These are phyloP conservation scores for Mycena citricolor DNA, from an alignment of 1,284 basidiomycete genomes.

Conservation along the genomic window DNA sequence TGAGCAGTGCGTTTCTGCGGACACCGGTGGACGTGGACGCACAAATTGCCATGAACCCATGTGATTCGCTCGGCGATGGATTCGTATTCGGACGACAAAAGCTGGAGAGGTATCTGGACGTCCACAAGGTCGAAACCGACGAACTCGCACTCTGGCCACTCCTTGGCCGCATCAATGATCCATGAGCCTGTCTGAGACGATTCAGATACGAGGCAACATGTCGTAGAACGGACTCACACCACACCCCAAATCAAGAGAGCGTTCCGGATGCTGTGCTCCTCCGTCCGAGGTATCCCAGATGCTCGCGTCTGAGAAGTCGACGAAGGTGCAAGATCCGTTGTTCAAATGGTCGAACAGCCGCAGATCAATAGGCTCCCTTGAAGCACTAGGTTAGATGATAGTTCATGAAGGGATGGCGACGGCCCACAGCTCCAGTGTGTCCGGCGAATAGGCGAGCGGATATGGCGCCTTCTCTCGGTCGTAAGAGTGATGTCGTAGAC, in stretches of 20 bases:
- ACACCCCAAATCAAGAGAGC: constrained; percentile 67
- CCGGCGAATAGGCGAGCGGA: constrained; percentile 64
- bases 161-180: constrained; percentile 70
- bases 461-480: constrained; percentile 75
- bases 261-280: constrained; percentile 36
- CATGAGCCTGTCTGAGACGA: constrained; percentile 61
- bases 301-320: constrained; percentile 45
- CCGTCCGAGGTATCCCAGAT: constrained; percentile 11
- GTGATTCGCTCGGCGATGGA: constrained; percentile 54
- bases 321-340: constrained; percentile 52
- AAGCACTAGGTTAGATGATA: constrained; percentile 10
- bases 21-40: constrained; percentile 11
- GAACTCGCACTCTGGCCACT: constrained; percentile 66
- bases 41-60: constrained; percentile 79
- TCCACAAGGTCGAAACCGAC: constrained; percentile 77
- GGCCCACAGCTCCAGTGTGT: constrained; percentile 65
- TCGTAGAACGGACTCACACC: constrained; percentile 46
- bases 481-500: constrained; percentile 62
- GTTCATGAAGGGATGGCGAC: constrained; percentile 5
- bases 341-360: constrained; percentile 46
- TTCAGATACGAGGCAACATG: constrained; percentile 3
- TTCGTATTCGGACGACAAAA: constrained; percentile 40
- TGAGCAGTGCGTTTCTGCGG: constrained; percentile 6
- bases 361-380: constrained; percentile 60
- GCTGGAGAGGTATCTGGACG: constrained; percentile 57